Conservation (phyloP, 2,329 filamentous ascomycete genomes). For the Ascochyta fabae region DNA sequence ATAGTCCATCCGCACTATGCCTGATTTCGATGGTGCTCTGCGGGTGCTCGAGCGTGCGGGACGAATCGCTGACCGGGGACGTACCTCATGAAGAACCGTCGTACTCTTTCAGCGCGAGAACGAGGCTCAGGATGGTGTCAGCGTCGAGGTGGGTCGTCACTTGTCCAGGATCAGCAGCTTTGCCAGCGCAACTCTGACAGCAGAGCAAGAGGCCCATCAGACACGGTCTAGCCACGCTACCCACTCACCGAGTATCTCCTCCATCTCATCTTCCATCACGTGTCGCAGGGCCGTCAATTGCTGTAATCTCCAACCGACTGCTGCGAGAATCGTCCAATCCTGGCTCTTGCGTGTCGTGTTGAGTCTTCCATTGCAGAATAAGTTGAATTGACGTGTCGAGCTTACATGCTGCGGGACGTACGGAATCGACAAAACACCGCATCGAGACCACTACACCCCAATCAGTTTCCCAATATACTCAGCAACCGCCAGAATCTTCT, state of each 20-base stretch:
- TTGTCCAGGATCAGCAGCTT: slow-evolving; percentile 79
- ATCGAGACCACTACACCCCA: slow-evolving; percentile 15
- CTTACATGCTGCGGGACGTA: too few species aligned
- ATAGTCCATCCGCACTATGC: slow-evolving; percentile 8
- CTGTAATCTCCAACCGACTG: slow-evolving; percentile 72
- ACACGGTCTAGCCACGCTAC: slow-evolving; percentile 71
- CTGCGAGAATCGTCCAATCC: slow-evolving; percentile 79
- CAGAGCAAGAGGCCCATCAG: slow-evolving; percentile 74
- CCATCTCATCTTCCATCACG: slow-evolving; percentile 69
- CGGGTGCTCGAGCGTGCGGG: neutral
- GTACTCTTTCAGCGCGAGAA: slow-evolving; percentile 70
- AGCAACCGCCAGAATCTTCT: slow-evolving; percentile 49
- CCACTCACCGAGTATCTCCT: slow-evolving; percentile 71
- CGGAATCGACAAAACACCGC: too few species aligned
- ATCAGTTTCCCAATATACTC: slow-evolving; percentile 38
- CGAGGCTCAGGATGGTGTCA: slow-evolving; percentile 76
- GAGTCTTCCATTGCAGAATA: slow-evolving; percentile 36
- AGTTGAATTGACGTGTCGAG: too few species aligned
- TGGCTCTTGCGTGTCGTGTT: slow-evolving; percentile 71
- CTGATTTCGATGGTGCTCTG: neutral
- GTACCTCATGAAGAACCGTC: slow-evolving; percentile 74
- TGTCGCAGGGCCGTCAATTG: slow-evolving; percentile 70
- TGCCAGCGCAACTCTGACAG: slow-evolving; percentile 75
- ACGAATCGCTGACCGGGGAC: slow-evolving; percentile 5
- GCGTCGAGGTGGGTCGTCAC: slow-evolving; percentile 87